phyloP scores from a whole-genome alignment of 441 rosid species.

The Adansonia rubrostipa region DNA sequence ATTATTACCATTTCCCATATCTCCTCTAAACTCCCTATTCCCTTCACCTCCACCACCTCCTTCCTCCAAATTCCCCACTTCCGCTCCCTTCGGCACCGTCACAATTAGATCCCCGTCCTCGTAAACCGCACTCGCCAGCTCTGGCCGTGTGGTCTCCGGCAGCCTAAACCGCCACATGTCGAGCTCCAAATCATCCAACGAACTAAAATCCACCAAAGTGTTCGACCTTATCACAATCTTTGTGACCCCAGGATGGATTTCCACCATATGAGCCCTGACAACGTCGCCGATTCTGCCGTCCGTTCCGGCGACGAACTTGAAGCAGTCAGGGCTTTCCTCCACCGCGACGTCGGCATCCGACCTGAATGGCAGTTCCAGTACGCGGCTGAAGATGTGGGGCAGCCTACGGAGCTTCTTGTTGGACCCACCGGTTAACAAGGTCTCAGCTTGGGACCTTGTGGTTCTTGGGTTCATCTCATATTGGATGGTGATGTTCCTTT shows the following conservation, averaged over 20 bases:
- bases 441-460: slow-evolving; percentile 29
- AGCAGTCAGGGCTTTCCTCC: slow-evolving; percentile 76
- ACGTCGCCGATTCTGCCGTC: slow-evolving; percentile 62
- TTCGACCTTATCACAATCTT: slow-evolving; percentile 85
- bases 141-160: slow-evolving; percentile 86
- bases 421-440: slow-evolving; percentile 40
- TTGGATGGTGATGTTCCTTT: slow-evolving; percentile 66
- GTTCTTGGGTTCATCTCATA: slow-evolving; percentile 35
- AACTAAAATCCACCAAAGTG: slow-evolving; percentile 59
- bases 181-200: slow-evolving; percentile 72
- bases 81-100: slow-evolving; percentile 78
- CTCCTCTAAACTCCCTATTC: slow-evolving; percentile 57
- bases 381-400: slow-evolving; percentile 90
- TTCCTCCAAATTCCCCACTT: slow-evolving; percentile 40
- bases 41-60: slow-evolving; percentile 36
- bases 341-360: slow-evolving; percentile 83
- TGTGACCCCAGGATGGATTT: slow-evolving; percentile 86
- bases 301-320: slow-evolving; percentile 81
- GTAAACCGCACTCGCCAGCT: slow-evolving; percentile 82
- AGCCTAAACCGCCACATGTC: slow-evolving; percentile 94
- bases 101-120: slow-evolving; percentile 78
- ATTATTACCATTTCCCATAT: slow-evolving; percentile 48
- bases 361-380: slow-evolving; percentile 87
- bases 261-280: slow-evolving; percentile 75
- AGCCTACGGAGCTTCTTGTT: slow-evolving; percentile 83